Conservation (phyloP, 208 protist genomes). For the Trypanosoma avium region DNA sequence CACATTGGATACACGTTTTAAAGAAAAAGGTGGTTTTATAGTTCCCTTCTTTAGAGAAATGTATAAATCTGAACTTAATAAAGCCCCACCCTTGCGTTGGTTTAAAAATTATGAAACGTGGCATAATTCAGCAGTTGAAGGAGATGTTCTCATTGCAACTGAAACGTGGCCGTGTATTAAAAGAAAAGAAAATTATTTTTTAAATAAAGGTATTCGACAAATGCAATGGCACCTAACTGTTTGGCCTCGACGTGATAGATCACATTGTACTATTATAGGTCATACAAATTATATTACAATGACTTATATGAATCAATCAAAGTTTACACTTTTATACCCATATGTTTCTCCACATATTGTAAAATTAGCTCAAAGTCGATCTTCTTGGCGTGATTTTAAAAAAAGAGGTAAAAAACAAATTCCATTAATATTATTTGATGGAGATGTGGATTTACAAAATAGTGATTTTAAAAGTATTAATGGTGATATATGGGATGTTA, state of each 20-base stretch:
- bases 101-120: conserved; percentile 26
- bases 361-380: conserved; percentile 17
- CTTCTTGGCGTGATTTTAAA: not conserved
- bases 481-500: not conserved
- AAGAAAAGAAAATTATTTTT: not conserved
- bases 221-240: conserved; percentile 40
- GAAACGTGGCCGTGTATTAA: conserved; percentile 31
- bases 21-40: conserved; percentile 22
- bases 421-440: conserved; percentile 26
- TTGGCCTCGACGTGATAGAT: conserved; percentile 15
- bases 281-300: conserved; percentile 32
- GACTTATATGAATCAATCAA: conserved; percentile 28
- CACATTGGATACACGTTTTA: conserved; percentile 21
- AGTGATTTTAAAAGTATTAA: conserved; percentile 2
- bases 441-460: conserved; percentile 7
- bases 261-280: conserved; percentile 21
- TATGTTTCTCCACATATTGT: conserved; percentile 34
- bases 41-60: conserved; percentile 23
- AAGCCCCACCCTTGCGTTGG: conserved; percentile 23
- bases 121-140: conserved; percentile 13
- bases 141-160: conserved; percentile 33
- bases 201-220: conserved; percentile 15
- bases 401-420: not conserved
- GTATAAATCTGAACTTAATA: conserved; percentile 14
- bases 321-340: conserved; percentile 24